A percentile compares a stretch with the other conserved stretches of the same genome.
These are phyloP conservation scores for Lyophyllum atratum DNA, from an alignment of 768 basidiomycete genomes.

Conservation along the genomic window DNA sequence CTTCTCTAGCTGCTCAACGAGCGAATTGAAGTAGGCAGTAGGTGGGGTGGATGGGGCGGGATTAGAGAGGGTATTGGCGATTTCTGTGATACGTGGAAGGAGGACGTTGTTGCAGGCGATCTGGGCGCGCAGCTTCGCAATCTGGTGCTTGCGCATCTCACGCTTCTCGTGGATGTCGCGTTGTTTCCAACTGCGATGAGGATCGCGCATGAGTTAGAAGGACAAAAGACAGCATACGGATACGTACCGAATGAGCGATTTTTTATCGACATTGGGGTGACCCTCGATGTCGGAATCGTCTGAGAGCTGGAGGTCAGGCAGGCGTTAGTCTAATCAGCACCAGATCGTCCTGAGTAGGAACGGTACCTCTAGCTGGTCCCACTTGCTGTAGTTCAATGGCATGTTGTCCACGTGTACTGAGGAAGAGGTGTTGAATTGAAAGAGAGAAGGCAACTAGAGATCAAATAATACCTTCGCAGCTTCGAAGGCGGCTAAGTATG, in stretches of 20 bases:
- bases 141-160: conserved; percentile 74
- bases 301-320: conserved; percentile 62
- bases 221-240: background rate
- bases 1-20: conserved; percentile 74
- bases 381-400: conserved; percentile 96
- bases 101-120: conserved; percentile 85
- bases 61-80: conserved; percentile 52
- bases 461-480: background rate
- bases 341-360: background rate
- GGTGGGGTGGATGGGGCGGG: conserved; percentile 32
- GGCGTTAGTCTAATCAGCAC: conserved; percentile 7
- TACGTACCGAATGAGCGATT: conserved; percentile 80
- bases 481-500: background rate
- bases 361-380: conserved; percentile 90
- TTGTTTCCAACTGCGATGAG: conserved; percentile 80
- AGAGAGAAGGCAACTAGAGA: background rate
- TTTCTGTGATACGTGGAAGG: conserved; percentile 64
- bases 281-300: conserved; percentile 98
- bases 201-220: background rate
- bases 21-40: conserved; percentile 62
- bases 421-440: conserved; percentile 2
- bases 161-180: conserved; percentile 99
- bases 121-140: conserved; percentile 74
- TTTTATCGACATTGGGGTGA: conserved; percentile 97
- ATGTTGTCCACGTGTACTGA: conserved; percentile 41